A percentile compares a stretch with the other conserved stretches of the same genome.
Conservation (phyloP, 805 yeast species). For the Hemisphaericaspora nanyangensis region DNA sequence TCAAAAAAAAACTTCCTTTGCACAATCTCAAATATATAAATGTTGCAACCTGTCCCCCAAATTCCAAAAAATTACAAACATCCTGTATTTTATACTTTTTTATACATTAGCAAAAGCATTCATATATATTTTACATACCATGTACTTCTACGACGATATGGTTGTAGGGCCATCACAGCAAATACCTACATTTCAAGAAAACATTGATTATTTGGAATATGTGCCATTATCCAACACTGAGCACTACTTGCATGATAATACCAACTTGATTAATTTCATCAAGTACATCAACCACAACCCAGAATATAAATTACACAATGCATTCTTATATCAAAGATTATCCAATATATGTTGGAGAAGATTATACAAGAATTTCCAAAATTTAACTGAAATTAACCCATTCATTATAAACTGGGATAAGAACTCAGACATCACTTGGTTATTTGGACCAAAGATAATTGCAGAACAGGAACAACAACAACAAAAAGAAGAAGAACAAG, state of each 20-base stretch:
- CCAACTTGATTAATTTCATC: conserved; percentile 13
- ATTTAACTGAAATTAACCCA: conserved; percentile 36
- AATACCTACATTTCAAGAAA: conserved; percentile 13
- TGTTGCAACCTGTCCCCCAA: conserved; percentile 3
- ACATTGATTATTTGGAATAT: conserved; percentile 29
- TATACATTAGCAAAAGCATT: neutral
- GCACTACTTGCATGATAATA: conserved; percentile 15
- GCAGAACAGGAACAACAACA: neutral
- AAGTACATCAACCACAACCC: conserved; percentile 8
- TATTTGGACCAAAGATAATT: conserved; percentile 46
- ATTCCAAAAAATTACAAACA: neutral
- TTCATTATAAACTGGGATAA: conserved; percentile 50
- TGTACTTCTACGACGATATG: conserved; percentile 13
- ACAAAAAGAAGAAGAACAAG: conserved; percentile 2
- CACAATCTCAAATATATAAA: conserved; percentile 1
- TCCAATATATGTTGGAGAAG: conserved; percentile 40
- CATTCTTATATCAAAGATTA: conserved; percentile 18
- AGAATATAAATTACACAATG: conserved; percentile 7
- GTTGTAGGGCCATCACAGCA: conserved; percentile 9
- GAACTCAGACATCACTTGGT: conserved; percentile 50
- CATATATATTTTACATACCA: neutral
- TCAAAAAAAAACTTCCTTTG: neutral
- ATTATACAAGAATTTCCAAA: conserved; percentile 26
- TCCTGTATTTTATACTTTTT: neutral
- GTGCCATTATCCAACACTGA: conserved; percentile 7